Base-by-base conservation (phyloP, 2,329 filamentous ascomycete species). In the Aspergillus eucalypticola region DNA sequence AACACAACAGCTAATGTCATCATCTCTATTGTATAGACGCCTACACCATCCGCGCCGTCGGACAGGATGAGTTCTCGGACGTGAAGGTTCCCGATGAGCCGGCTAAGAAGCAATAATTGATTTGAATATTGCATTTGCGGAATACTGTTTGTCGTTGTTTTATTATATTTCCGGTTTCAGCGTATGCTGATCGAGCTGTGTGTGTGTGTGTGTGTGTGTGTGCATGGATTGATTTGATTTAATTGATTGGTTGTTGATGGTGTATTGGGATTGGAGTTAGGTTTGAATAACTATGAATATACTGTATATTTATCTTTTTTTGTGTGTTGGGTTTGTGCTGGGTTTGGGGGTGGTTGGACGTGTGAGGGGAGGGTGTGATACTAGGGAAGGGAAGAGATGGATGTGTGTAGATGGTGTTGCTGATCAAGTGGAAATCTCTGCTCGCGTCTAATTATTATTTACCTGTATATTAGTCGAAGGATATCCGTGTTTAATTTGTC, bases 21-120 rank as follows among this genome's bases (percentile, higher is more conserved):
- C 11, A 13, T 13, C 11, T 35, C 32, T 13, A 2, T 2, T 15
- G 11, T 51, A 35, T 61, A 90, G 88, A 90, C 73, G 79, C 83
- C 57, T 90, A 86, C 75, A 91, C 88, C 44, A 89, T 99, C 73
- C 86, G 83, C 66, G 92, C 91, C 57, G 90, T 99, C 72, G 92
- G 94, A 46, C 95, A 98, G 78, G 95, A 98, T 77, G 91, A 97
- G 67, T 99, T 99, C 80, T 91, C 93, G 60, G 95, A 99, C 74
- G 93, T 98, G 69, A 88, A 92, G 74, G 89, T 98, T 39, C 95
- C 95, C 27, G 90, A 91, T 74, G 82, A 84, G 55, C 89, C 91
- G 51, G 76, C 78, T 11, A 52, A 65, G 27, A 67, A 74, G 61
- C 68, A 74, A 67, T 71, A 11, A 64, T 60, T 61, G 21, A 10